Evolutionary conservation across 1,284 basidiomycete species (phyloP).

Genomic region (Fistulina hepatica): DNA sequence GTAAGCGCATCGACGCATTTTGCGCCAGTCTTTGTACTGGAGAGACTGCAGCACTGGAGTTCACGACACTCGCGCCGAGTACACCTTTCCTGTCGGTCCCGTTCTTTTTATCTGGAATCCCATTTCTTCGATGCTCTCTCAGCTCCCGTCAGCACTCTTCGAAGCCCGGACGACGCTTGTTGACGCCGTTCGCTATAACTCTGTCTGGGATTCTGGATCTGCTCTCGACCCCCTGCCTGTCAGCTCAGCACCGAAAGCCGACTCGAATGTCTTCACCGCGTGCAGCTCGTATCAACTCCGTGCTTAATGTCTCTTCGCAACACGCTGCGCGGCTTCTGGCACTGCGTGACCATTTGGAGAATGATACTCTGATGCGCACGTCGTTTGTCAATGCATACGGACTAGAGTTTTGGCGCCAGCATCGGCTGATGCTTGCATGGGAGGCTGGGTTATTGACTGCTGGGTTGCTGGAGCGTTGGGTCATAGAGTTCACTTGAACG

Average conservation of each 20-base stretch:
- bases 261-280: slow-evolving; percentile 19
- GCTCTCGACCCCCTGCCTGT: slow-evolving; percentile 6
- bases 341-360: slow-evolving; percentile 23
- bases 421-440: slow-evolving; percentile 37
- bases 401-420: slow-evolving; percentile 34
- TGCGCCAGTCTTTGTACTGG: slow-evolving; percentile 18
- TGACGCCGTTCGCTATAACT: slow-evolving; percentile 6
- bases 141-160: background rate
- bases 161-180: slow-evolving; percentile 11
- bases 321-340: slow-evolving; percentile 23
- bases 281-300: slow-evolving; percentile 26
- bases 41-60: slow-evolving; percentile 22
- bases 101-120: slow-evolving; percentile 25
- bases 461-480: slow-evolving; percentile 26
- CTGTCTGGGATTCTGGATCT: slow-evolving; percentile 8
- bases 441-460: slow-evolving; percentile 39
- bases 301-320: slow-evolving; percentile 33
- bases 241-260: slow-evolving; percentile 21
- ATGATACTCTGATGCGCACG: slow-evolving; percentile 19
- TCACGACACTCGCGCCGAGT: slow-evolving; percentile 23
- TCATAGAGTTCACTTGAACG: slow-evolving; percentile 14
- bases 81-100: slow-evolving; percentile 17
- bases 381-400: slow-evolving; percentile 26
- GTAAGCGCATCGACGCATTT: slow-evolving; percentile 18
- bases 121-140: slow-evolving; percentile 21